Evolutionary conservation across 345 rosid genomes (phyloP), one percentile per base, ranked within the genome.

Genomic region (Salix caprea): DNA sequence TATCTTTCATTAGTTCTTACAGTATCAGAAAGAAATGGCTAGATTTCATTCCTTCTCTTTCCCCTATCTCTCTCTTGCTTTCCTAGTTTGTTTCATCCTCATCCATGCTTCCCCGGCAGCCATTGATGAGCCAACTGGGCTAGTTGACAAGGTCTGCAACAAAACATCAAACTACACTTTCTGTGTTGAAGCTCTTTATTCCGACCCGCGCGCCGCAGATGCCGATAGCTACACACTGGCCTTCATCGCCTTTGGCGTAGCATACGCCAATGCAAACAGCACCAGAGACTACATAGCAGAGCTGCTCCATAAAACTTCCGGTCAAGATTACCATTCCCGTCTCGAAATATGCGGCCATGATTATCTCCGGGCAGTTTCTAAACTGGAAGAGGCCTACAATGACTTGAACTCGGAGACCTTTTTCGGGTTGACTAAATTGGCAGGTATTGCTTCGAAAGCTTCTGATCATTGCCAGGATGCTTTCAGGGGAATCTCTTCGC

Each of bases 331-430:
- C 70, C 23, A 26, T 48, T 9, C 30, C 46, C 60, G 80, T 48
- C 88, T 87, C 48, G 34, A 30, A 30, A 18, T 19, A 48, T 85
- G 88, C 64, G 1, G 67, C 40, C 56, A 16, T 16, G 71, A 75
- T 32, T 87, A 85, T 65, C 36, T 23, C 16, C 56, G 30, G 67
- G 85, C 79, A 6, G 78, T 78, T 58, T 46, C 77, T 2, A 69
- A 76, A 2, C 58, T 87, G 0, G 83, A 23, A 23, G 30, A 66
- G 67, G 84, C 87, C 15, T 64, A 71, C 69, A 72, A 83, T 40
- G 90, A 85, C 82, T 74, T 87, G 67, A 80, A 85, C 79, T 76
- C 88, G 4, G 88, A 87, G 83, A 83, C 80, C 72, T 87, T 66
- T 80, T 80, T 56, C 56, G 68, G 69, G 66, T 36, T 85, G 77